Evolutionary conservation across 2,329 filamentous ascomycete genomes (phyloP).

Genomic region (Aspergillus viridinutans): DNA sequence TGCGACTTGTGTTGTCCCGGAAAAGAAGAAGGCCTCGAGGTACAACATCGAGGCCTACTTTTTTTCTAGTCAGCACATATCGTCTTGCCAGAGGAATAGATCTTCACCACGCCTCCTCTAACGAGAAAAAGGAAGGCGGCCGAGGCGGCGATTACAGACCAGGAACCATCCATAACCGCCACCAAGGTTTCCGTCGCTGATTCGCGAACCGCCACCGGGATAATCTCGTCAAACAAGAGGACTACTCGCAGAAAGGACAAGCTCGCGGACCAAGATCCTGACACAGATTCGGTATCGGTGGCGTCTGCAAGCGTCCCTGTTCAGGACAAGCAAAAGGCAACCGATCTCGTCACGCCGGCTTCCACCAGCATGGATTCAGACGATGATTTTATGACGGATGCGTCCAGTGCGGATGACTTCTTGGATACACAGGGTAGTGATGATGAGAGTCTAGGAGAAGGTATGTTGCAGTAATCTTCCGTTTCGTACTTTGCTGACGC

Average conservation of each 20-base stretch:
- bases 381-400: conserved; percentile 83
- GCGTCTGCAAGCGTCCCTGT: conserved; percentile 10
- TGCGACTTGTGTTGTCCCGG: conserved; percentile 23
- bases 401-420: conserved; percentile 71
- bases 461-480: conserved; percentile 20
- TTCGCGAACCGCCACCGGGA: conserved; percentile 21
- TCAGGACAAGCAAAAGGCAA: conserved; percentile 21
- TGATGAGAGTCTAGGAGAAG: conserved; percentile 52
- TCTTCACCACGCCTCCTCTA: conserved; percentile 51
- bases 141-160: conserved; percentile 39
- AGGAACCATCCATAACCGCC: conserved; percentile 26
- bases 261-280: conserved; percentile 7
- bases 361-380: conserved; percentile 80
- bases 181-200: conserved; percentile 22
- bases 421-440: conserved; percentile 67
- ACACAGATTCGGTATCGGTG: conserved; percentile 7
- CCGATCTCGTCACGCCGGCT: conserved; percentile 39
- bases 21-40: conserved; percentile 21
- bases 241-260: conserved; percentile 17
- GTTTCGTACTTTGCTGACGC: conserved; percentile 2
- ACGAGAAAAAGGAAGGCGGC: conserved; percentile 52
- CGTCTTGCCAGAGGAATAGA: conserved; percentile 10
- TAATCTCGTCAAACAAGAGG: conserved; percentile 15
- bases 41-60: conserved; percentile 16
- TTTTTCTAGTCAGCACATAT: conserved; percentile 21